phyloP scores from a whole-genome alignment of 2,329 filamentous ascomycete species.

The Alternaria metachromatica region DNA sequence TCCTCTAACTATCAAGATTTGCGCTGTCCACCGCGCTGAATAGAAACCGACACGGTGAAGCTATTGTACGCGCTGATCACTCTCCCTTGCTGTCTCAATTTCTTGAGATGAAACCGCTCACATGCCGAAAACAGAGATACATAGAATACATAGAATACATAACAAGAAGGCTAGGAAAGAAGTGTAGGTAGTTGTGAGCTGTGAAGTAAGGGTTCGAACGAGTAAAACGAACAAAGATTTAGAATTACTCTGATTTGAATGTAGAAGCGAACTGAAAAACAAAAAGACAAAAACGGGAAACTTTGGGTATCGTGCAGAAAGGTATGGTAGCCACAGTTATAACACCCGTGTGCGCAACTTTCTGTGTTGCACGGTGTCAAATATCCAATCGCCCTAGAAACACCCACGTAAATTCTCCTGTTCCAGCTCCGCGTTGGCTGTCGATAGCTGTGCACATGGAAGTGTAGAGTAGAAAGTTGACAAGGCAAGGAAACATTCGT shows the following conservation, averaged over 20 bases:
- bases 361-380: not conserved
- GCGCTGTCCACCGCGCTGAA: no score
- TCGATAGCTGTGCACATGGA: not conserved
- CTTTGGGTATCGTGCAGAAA: slow-evolving; percentile 6
- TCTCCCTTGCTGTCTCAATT: no score
- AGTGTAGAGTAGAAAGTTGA: slow-evolving; percentile 5
- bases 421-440: not conserved
- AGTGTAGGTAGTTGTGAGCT: no score
- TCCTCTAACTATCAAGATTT: not conserved
- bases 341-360: not conserved
- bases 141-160: not conserved
- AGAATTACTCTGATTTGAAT: not conserved
- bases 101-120: not conserved
- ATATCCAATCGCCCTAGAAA: not conserved
- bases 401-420: not conserved
- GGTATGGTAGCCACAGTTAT: not conserved
- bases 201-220: no score
- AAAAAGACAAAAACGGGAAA: not conserved
- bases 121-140: not conserved
- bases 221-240: not conserved
- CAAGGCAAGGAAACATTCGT: not conserved
- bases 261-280: not conserved
- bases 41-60: no score
- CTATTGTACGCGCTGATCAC: no score
- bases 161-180: not conserved